These are phyloP conservation scores for Isatis tinctoria DNA, from an alignment of 345 rosid species.

Conservation along the genomic window DNA sequence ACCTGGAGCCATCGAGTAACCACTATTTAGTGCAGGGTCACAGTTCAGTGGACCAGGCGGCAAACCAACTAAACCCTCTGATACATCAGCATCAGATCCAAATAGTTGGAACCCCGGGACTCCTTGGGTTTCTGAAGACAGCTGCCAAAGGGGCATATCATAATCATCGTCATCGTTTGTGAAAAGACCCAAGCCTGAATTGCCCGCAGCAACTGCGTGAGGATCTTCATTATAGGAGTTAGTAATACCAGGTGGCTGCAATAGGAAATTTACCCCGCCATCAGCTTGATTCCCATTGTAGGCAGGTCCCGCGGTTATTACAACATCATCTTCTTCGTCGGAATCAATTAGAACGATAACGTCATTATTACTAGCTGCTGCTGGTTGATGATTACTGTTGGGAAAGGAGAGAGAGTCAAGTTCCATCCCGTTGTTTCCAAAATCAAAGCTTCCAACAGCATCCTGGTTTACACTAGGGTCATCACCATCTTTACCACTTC, in stretches of 20 bases:
- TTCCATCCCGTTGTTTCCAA: slow-evolving; percentile 56
- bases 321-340: slow-evolving; percentile 69
- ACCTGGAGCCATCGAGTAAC: slow-evolving; percentile 52
- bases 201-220: slow-evolving; percentile 40
- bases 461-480: slow-evolving; percentile 91
- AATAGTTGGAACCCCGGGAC: slow-evolving; percentile 75
- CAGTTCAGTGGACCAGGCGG: slow-evolving; percentile 43
- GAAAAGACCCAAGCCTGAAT: slow-evolving; percentile 58
- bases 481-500: slow-evolving; percentile 88
- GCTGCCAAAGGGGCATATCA: slow-evolving; percentile 68
- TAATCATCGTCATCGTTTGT: slow-evolving; percentile 55
- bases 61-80: slow-evolving; percentile 57
- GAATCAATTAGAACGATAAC: slow-evolving; percentile 88
- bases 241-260: slow-evolving; percentile 44
- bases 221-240: slow-evolving; percentile 61
- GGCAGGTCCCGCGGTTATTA: slow-evolving; percentile 41
- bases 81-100: slow-evolving; percentile 49
- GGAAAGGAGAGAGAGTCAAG: slow-evolving; percentile 60
- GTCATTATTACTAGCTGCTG: slow-evolving; percentile 50
- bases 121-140: slow-evolving; percentile 54
- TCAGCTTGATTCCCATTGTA: slow-evolving; percentile 13
- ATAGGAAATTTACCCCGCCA: slow-evolving; percentile 46
- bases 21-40: slow-evolving; percentile 37
- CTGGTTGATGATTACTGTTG: slow-evolving; percentile 34
- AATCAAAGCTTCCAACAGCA: slow-evolving; percentile 61